Evolutionary conservation across 1,284 basidiomycete genomes (phyloP).

Genomic region (Flammula alnicola): DNA sequence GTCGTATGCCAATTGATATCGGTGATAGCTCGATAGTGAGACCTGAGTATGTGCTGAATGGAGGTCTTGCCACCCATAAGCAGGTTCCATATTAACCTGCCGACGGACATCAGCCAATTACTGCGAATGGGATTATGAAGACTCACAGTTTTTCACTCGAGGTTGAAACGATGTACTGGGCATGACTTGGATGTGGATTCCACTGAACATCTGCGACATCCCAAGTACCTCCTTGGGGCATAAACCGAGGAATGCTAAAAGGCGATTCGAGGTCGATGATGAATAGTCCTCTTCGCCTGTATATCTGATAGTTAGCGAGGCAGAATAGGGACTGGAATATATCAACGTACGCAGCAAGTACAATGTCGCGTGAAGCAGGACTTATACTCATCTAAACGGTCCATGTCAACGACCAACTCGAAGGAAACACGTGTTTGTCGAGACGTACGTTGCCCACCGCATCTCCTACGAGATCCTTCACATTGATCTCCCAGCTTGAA

Average conservation of each 20-base stretch:
- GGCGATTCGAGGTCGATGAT: conserved; percentile 94
- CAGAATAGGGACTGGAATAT: background rate
- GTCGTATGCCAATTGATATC: conserved; percentile 96
- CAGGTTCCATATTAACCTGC: conserved; percentile 92
- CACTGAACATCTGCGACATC: conserved; percentile 97
- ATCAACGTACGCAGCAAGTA: conserved; percentile 72
- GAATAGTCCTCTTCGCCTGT: conserved; percentile 93
- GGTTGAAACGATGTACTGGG: conserved; percentile 93
- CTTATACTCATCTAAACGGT: conserved; percentile 76
- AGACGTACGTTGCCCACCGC: conserved; percentile 78
- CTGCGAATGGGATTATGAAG: background rate
- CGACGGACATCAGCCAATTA: conserved; percentile 4
- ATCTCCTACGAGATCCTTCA: conserved; percentile 78
- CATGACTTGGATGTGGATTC: conserved; percentile 88
- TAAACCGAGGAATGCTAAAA: conserved; percentile 86
- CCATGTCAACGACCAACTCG: background rate
- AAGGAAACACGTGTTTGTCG: background rate
- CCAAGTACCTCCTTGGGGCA: conserved; percentile 96
- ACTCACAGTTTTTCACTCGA: conserved; percentile 89
- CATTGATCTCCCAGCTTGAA: conserved; percentile 69
- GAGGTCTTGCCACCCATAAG: conserved; percentile 69
- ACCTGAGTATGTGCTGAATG: conserved; percentile 82
- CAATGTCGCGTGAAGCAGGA: conserved; percentile 78
- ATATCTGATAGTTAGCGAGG: conserved; percentile 12
- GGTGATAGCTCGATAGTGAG: conserved; percentile 91